Evolutionary conservation across 331 rosid species (phyloP).

Genomic region (Quercus lobata): DNA sequence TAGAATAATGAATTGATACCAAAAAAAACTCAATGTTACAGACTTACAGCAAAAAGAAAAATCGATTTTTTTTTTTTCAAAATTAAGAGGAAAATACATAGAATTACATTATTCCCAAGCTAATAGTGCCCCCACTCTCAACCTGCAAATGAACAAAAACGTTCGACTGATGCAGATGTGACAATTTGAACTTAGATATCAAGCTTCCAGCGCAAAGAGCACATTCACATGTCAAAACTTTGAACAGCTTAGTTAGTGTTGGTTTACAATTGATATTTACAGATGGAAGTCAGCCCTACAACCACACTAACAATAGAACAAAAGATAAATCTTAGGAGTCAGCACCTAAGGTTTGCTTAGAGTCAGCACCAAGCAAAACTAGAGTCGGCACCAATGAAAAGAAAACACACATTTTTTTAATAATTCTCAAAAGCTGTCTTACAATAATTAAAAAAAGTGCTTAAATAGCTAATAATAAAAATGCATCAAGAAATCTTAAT

Average conservation of each 20-base stretch:
- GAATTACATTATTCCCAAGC: background rate
- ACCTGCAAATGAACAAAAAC: background rate
- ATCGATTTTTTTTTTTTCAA: background rate
- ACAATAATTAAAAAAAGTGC: no score
- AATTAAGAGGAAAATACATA: background rate
- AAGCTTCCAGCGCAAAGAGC: conserved; percentile 10
- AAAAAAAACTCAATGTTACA: background rate
- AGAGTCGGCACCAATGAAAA: no score
- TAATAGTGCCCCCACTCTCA: background rate
- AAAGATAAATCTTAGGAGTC: no score
- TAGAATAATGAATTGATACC: background rate
- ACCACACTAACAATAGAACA: no score
- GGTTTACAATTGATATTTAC: conserved; percentile 41
- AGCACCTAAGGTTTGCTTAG: no score
- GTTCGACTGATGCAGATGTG: conserved; percentile 5
- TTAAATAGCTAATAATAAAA: no score
- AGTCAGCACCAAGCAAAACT: no score
- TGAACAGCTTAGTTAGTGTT: conserved; percentile 20
- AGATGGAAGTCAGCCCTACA: background rate
- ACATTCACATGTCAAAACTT: background rate
- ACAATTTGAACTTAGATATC: conserved; percentile 13
- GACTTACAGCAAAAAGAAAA: background rate
- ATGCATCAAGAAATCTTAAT: no score
- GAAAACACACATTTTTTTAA: no score
- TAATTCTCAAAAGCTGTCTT: no score